A percentile compares a stretch with the other conserved stretches of the same genome.
phyloP scores from a whole-genome alignment of 345 rosid genomes.

The Gossypium bickii region DNA sequence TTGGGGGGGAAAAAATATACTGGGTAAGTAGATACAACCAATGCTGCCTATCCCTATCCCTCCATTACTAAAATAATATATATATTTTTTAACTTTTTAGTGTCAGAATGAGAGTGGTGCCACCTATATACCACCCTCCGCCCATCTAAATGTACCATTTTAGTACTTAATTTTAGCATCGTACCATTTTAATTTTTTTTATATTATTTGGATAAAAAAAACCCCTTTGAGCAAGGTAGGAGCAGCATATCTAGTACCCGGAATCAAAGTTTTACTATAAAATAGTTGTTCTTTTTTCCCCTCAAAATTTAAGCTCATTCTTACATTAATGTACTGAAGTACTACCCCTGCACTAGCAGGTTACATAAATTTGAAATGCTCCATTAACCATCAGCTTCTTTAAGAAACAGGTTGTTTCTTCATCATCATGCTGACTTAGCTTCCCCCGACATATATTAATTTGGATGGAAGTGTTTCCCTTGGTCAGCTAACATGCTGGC shows the following conservation, averaged over 20 bases:
- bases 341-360: background rate
- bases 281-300: background rate
- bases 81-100: too few species aligned
- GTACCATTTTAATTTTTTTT: too few species aligned
- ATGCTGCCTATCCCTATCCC: too few species aligned
- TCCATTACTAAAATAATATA: too few species aligned
- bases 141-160: too few species aligned
- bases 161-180: too few species aligned
- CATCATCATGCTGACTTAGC: slow-evolving; percentile 2
- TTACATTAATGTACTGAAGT: background rate
- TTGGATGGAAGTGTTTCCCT: background rate
- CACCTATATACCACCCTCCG: too few species aligned
- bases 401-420: slow-evolving; percentile 24
- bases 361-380: slow-evolving; percentile 11
- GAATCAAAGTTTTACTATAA: background rate
- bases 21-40: too few species aligned
- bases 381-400: background rate
- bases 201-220: too few species aligned
- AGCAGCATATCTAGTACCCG: slow-evolving; percentile 6
- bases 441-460: background rate
- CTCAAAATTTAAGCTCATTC: slow-evolving; percentile 12
- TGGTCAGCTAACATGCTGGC: slow-evolving; percentile 31
- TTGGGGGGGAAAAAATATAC: too few species aligned
- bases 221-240: background rate
- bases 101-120: too few species aligned